A percentile compares a stretch with the other conserved stretches of the same genome.
phyloP scores from a whole-genome alignment of 1,284 basidiomycete genomes.

The Ustilago nuda region DNA sequence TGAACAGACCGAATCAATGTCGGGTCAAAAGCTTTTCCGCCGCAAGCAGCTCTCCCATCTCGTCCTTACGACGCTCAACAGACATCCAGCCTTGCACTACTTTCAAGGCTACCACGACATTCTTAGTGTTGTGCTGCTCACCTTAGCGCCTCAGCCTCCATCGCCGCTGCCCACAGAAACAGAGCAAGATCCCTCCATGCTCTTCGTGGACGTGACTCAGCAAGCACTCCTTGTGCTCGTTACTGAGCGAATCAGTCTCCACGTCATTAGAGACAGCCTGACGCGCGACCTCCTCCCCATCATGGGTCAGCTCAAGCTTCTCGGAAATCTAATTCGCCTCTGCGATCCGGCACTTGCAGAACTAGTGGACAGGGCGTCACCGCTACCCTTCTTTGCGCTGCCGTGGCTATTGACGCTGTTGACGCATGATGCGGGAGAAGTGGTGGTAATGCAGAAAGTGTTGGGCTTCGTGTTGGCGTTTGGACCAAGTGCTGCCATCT shows the following conservation, averaged over 20 bases:
- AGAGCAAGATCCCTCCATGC: neutral
- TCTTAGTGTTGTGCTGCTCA: conserved; percentile 84
- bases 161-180: neutral
- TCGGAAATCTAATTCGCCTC: conserved; percentile 77
- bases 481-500: conserved; percentile 83
- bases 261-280: conserved; percentile 89
- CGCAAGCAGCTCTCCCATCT: conserved; percentile 52
- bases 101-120: conserved; percentile 93
- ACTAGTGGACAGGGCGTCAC: conserved; percentile 76
- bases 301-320: conserved; percentile 81
- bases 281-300: conserved; percentile 83
- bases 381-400: conserved; percentile 85
- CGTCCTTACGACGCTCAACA: conserved; percentile 78
- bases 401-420: conserved; percentile 90
- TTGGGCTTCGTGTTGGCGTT: conserved; percentile 87
- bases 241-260: conserved; percentile 78
- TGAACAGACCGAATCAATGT: neutral
- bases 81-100: conserved; percentile 80
- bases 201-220: conserved; percentile 2
- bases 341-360: conserved; percentile 79
- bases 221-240: conserved; percentile 30
- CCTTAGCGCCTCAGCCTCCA: conserved; percentile 66
- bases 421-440: conserved; percentile 82
- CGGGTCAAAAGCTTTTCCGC: conserved; percentile 15
- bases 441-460: conserved; percentile 79